Base-by-base conservation (phyloP, 2,329 filamentous ascomycete genomes). In the Colletotrichum trifolii region DNA sequence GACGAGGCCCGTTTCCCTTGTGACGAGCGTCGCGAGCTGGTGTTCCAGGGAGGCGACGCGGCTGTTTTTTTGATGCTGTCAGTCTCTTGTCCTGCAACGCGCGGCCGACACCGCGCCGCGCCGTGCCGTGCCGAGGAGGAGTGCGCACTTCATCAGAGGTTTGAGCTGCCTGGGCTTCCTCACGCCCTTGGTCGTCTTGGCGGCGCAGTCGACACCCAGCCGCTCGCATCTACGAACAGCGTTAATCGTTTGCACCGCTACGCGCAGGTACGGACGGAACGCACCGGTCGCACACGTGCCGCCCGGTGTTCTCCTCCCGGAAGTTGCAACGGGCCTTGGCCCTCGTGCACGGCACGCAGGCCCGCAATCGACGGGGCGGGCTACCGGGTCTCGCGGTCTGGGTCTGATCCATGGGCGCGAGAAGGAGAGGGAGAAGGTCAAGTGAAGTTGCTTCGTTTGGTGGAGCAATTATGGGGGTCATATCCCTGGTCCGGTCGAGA, bases 91-190 rank as follows among this genome's bases (percentile, higher is more conserved):
- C 9, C 39, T 12, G 17, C 38, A 42, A 35, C 13, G 25, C 25
- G 25, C 4, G 25, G 4, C 4, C 25, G 25, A 25, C 8, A 33
- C 53, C 10, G 13, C 9, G n/a, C 11, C 4, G 25, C 10, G n/a
- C 7, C 35, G 11, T 54, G n/a, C 17, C 8, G 9, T 17, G 17
- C 17, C 17, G 17, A 17, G 17, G 17, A 11, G 17, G 4, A 39
- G 8, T 13, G 49, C 69, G 58, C 68, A 77, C 75, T 68, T 73
- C 25, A 68, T 68, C 17, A 70, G 52, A 11, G 67, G 68, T 40
- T 71, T 71, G 38, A 77, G 71, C 49, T 73, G 75, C 13, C 75
- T 70, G 7, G 75, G 70, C 60, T 70, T 77, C 56, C 76, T 72
- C 53, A 78, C 52, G 15, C 71, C 68, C 46, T 64, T 73, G 3